Evolutionary conservation across 768 basidiomycete genomes (phyloP).

Genomic region (Lactarius trivialis): DNA sequence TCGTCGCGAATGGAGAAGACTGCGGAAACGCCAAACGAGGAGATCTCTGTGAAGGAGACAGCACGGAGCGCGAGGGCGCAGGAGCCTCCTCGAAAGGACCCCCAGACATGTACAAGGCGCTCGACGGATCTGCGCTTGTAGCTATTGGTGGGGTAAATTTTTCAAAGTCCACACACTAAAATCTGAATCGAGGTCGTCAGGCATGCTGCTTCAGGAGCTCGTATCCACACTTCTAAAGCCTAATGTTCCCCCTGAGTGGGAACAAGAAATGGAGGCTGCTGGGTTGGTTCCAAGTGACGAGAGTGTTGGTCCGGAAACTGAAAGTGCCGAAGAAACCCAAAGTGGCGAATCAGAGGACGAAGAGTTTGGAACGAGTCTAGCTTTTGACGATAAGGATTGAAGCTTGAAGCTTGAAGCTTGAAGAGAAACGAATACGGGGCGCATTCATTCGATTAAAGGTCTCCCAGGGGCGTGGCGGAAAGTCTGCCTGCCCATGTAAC

Average conservation of each 20-base stretch:
- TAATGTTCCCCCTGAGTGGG: constrained; percentile 42
- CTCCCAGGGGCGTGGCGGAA: neutral
- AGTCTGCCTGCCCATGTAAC: neutral
- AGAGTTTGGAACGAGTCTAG: neutral
- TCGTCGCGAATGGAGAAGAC: constrained; percentile 15
- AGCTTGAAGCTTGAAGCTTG: neutral
- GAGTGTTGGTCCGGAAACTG: neutral
- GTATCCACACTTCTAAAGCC: constrained; percentile 40
- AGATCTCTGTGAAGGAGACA: constrained; percentile 21
- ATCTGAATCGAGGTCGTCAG: constrained; percentile 29
- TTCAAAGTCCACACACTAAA: neutral
- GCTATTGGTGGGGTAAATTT: constrained; percentile 50
- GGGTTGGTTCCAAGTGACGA: constrained; percentile 2
- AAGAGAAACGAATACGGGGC: neutral
- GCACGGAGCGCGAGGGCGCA: constrained; percentile 19
- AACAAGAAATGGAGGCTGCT: constrained; percentile 28
- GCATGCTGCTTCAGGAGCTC: constrained; percentile 65
- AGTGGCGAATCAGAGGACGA: neutral
- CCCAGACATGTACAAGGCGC: constrained; percentile 67
- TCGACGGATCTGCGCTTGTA: constrained; percentile 69
- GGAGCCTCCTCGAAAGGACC: constrained; percentile 12
- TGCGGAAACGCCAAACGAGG: constrained; percentile 10
- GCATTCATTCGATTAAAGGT: neutral
- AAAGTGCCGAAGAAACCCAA: neutral
- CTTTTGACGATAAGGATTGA: neutral